These are phyloP conservation scores for Artemisia princeps DNA, from an alignment of 140 eudicot species.

Conservation along the genomic window DNA sequence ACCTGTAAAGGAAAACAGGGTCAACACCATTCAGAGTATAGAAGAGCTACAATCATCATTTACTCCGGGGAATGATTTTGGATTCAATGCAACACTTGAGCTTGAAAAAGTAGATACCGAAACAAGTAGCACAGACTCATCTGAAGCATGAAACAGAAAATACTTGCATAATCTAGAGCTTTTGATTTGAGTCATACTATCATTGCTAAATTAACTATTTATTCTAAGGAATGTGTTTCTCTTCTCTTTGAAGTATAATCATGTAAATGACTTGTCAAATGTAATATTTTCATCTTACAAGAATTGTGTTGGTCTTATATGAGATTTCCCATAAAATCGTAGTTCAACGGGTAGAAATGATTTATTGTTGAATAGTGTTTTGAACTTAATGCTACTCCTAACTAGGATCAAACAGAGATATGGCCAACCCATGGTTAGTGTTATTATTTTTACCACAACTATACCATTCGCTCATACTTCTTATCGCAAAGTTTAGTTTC, in stretches of 20 bases:
- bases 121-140: conserved; percentile 20
- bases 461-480: no score
- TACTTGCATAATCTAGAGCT: neutral
- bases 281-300: neutral
- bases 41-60: conserved; percentile 64
- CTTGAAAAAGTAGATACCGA: conserved; percentile 45
- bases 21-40: conserved; percentile 61
- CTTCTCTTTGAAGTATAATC: neutral
- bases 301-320: neutral
- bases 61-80: conserved; percentile 71
- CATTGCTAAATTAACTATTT: neutral
- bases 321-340: no score
- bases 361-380: no score
- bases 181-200: neutral
- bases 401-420: no score
- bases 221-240: neutral
- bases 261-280: conserved; percentile 24
- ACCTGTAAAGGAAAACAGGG: conserved; percentile 58
- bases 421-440: no score
- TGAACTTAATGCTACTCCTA: no score
- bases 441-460: no score
- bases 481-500: no score
- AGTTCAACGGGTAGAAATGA: no score
- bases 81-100: conserved; percentile 69
- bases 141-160: conserved; percentile 21